Percentiles rank a stretch among this genome's conserved stretches.
These are phyloP conservation scores for Cucumis sativus DNA, from an alignment of 306 rosid genomes.

Conservation along the genomic window Cucumber_9930_V3 NC_026655.2:19722501-19723000, in stretches of 20 bases:
- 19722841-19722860: background rate
- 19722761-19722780: background rate
- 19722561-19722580: constrained; percentile 40
- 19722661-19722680: background rate
- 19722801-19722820: background rate
- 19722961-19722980: background rate
- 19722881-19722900: background rate
- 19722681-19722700: background rate
- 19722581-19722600: background rate
- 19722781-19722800: background rate
- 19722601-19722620: background rate
- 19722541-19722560: constrained; percentile 47
- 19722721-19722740: background rate
- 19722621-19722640: background rate
- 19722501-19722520: constrained; percentile 46
- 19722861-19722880: background rate
- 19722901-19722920: background rate
- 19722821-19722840: background rate
- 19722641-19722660: background rate
- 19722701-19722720: background rate
- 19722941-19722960: background rate
- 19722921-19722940: background rate
- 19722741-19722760: background rate
- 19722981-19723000: background rate
- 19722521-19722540: constrained; percentile 40